Evolutionary conservation across 345 rosid species (phyloP), one percentile per base, ranked within the genome.

Genomic region (Turritis glabra): DNA sequence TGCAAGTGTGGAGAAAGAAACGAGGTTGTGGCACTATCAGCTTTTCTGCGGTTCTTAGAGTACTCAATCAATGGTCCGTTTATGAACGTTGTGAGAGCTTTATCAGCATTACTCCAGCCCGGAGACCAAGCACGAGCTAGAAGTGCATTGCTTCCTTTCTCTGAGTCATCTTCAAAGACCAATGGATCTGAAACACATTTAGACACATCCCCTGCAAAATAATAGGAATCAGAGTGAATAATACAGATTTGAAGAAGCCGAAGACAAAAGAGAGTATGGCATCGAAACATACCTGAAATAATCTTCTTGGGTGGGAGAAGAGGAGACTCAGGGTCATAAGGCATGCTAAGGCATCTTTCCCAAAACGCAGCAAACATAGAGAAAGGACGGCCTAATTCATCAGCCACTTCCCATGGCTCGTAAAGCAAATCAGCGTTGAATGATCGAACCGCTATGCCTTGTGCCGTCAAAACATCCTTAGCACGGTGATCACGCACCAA

Each of bases 81-180:
- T 55, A 91, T 82, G 77, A 94, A 91, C 37, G 97, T 80, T 13
- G 93, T 88, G 78, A 94, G 81, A 72, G 97, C 93, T 82, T 83
- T 94, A 72, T 94, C 93, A 56, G 91, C 98, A 72, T 80, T 88
- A 83, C 90, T 90, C 98, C 98, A 94, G 3, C 98, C 97, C 1
- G 98, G 97, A 54, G 97, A 86, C 98, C 98, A 94, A 70, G 97
- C 98, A 74, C 98, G 88, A 68, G 98, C 87, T 50, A 91, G 96
- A 79, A 94, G 90, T 8, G 96, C 98, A 81, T 94, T 94, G 83
- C 97, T 91, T 84, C 93, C 98, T 75, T 83, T 94, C 85, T 94
- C 98, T 27, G 77, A 87, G 48, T 91, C 97, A 52, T 94, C 98
- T 81, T 94, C 98, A 75, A 94, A 94, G 26, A 84, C 83, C 82